phyloP scores from a whole-genome alignment of 2,329 filamentous ascomycete species.

The Alternaria longipes region DNA sequence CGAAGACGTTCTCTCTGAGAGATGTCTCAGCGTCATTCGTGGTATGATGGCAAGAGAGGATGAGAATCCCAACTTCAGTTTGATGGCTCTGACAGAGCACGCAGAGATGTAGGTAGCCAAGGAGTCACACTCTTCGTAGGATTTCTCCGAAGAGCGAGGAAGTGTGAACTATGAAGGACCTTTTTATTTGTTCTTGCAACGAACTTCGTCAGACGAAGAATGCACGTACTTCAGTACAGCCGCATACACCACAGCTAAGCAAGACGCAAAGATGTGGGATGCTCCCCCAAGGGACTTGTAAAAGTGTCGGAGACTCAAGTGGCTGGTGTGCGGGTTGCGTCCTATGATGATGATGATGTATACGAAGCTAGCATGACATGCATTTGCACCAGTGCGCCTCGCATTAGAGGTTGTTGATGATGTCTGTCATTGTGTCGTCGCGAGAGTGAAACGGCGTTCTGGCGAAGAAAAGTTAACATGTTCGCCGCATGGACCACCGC shows the following conservation, averaged over 20 bases:
- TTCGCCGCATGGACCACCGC: constrained; percentile 20
- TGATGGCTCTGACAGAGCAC: constrained; percentile 41
- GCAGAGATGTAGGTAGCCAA: constrained; percentile 58
- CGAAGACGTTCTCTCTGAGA: constrained; percentile 36
- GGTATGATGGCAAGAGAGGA: constrained; percentile 28
- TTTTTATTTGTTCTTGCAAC: constrained; percentile 58
- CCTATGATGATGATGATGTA: neutral
- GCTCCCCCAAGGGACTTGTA: constrained; percentile 59
- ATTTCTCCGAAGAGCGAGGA: constrained; percentile 56
- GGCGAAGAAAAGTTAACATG: constrained; percentile 25
- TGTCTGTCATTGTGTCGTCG: constrained; percentile 11
- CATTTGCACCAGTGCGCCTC: neutral
- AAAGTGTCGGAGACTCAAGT: constrained; percentile 55
- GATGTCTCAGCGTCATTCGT: constrained; percentile 32
- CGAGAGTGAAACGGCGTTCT: constrained; percentile 8
- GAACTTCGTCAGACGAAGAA: constrained; percentile 18
- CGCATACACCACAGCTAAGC: constrained; percentile 56
- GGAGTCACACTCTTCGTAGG: constrained; percentile 62
- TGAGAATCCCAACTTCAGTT: constrained; percentile 37
- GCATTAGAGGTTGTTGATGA: constrained; percentile 3
- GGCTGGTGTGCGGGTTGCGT: constrained; percentile 54
- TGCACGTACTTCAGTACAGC: constrained; percentile 50
- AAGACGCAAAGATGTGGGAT: constrained; percentile 58
- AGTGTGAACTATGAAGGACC: constrained; percentile 66
- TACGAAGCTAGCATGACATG: neutral